Evolutionary conservation across 352 stramenopile genomes (phyloP), one percentile per base, ranked within the genome.

Genomic region (Blastocystis sp.): DNA sequence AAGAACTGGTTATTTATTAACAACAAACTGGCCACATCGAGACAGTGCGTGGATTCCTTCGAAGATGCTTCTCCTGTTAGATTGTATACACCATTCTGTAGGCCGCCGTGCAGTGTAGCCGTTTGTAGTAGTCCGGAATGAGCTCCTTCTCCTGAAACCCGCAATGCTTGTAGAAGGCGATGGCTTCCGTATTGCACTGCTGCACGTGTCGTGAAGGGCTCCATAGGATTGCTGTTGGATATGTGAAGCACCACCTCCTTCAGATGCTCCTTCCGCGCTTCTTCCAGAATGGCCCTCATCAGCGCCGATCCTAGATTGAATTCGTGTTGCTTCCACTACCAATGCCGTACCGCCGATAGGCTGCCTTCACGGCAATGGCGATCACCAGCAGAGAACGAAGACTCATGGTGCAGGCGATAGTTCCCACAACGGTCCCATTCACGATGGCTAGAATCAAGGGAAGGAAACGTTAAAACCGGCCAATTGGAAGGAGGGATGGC

Each of bases 1-100:
- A 61, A 70, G 17, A 38, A 88, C 21, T 88, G 78, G 78, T 28
- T 88, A 21, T 88, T 88, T 78, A 79, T 88, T 66, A 88, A 88
- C 45, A 88, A 88, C 67, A 76, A 88, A 78, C 43, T 76, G 10
- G 40, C 60, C 28, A 65, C 64, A 62, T 62, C 78, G 3, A 60
- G 67, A 69, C 60, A 76, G 19, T 69, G 52, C 43, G 52, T 88
- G 23, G 60, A 88, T 88, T 48, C 70, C 45, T 88, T 88, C 60
- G 60, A 78, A 76, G 78, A 88, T 40, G 67, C 67, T 7, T 88
- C 19, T 21, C 66, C 11, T 48, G 59, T 84, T 84, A 56, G 38
- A 48, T 66, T 84, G 64, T 65, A 59, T 66, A 81, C 53, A 65
- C 60, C 71, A 81, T 81, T 14, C 65, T 43, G 40, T 64, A 40